phyloP scores from a whole-genome alignment of 1,284 basidiomycete genomes.

The Marasmius fiardii region DNA sequence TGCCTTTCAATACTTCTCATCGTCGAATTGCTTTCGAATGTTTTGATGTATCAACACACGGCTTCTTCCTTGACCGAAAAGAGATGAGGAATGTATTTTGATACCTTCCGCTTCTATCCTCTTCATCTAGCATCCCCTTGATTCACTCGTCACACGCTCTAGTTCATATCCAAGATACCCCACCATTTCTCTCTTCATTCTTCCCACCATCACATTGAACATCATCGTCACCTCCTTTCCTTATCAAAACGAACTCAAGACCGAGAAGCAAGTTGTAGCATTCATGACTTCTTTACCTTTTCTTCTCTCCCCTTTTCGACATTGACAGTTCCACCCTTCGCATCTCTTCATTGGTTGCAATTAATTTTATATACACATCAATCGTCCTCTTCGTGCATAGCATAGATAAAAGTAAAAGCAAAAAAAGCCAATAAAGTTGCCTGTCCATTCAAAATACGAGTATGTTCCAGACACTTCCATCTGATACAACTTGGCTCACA shows the following conservation, averaged over 20 bases:
- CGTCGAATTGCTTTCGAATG: background rate
- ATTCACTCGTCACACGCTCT: too few species aligned
- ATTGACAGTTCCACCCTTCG: background rate
- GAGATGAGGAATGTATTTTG: too few species aligned
- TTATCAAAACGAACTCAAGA: background rate
- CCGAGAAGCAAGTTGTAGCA: background rate
- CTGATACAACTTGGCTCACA: too few species aligned
- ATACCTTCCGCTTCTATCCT: background rate
- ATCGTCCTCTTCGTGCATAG: background rate
- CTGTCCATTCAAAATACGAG: background rate
- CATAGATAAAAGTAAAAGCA: background rate
- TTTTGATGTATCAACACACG: background rate
- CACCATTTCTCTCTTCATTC: background rate
- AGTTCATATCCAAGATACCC: conserved; percentile 1
- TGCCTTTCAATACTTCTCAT: background rate
- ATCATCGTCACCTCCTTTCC: background rate
- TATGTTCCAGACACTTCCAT: background rate
- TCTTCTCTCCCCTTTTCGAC: background rate
- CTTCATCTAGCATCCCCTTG: too few species aligned
- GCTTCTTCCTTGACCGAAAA: background rate
- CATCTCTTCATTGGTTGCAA: background rate
- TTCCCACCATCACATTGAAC: background rate
- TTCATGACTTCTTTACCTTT: background rate
- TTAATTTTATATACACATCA: background rate
- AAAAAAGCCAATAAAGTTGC: background rate